Conservation (phyloP, 1,284 basidiomycete genomes). For the Rhizopogon parksii region DNA sequence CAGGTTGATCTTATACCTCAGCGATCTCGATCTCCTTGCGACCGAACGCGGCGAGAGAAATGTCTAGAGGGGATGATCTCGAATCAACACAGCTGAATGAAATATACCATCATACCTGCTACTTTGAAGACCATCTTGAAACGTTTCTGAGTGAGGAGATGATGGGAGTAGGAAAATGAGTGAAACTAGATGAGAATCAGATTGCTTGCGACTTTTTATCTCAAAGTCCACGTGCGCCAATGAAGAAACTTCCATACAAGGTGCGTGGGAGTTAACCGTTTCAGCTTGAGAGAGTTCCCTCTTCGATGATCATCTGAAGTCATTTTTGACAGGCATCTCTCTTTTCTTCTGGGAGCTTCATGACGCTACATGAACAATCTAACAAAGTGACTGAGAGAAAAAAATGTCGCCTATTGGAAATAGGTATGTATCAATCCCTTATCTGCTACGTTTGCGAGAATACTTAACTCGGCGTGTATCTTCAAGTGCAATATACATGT, state of each 20-base stretch:
- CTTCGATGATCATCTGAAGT: not conserved
- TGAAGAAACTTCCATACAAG: slow-evolving; percentile 5
- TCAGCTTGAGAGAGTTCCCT: slow-evolving; percentile 8
- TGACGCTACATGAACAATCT: not conserved
- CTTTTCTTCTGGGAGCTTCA: not conserved
- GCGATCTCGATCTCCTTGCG: slow-evolving; percentile 99
- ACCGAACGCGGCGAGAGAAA: slow-evolving; percentile 94
- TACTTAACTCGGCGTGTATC: slow-evolving; percentile 7
- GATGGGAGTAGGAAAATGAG: slow-evolving; percentile 32
- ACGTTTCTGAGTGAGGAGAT: slow-evolving; percentile 19
- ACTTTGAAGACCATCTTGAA: slow-evolving; percentile 77
- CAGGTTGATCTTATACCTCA: slow-evolving; percentile 48
- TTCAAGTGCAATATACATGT: slow-evolving; percentile 52
- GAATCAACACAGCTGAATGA: not conserved
- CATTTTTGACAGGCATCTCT: not conserved
- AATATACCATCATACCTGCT: slow-evolving; percentile 48
- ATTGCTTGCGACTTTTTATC: slow-evolving; percentile 32
- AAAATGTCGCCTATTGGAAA: slow-evolving; percentile 57
- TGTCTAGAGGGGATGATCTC: slow-evolving; percentile 46
- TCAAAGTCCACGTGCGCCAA: slow-evolving; percentile 19
- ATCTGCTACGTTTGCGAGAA: not conserved
- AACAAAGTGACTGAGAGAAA: not conserved
- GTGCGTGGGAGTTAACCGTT: slow-evolving; percentile 22
- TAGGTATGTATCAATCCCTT: slow-evolving; percentile 26
- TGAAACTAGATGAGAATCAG: slow-evolving; percentile 27